Conservation (phyloP, 805 yeast genomes). For the Candida manassasensis region DNA sequence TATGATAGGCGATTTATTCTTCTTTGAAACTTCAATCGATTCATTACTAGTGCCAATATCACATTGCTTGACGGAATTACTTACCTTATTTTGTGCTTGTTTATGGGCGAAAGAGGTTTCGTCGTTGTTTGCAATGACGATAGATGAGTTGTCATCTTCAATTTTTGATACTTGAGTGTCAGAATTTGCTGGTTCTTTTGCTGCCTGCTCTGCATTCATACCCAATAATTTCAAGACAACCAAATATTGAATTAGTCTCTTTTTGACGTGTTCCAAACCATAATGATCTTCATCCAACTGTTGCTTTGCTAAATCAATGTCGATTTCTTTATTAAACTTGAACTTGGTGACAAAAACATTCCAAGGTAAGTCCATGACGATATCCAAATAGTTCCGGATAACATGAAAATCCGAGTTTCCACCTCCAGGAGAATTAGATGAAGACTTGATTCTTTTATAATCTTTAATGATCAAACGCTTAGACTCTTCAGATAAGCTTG, state of each 20-base stretch:
- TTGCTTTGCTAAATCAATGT: conserved; percentile 39
- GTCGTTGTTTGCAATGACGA: conserved; percentile 34
- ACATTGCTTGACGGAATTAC: conserved; percentile 6
- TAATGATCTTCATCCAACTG: conserved; percentile 40
- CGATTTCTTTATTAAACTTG: conserved; percentile 40
- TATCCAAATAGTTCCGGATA: conserved; percentile 58
- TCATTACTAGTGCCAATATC: conserved; percentile 7
- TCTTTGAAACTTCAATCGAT: conserved; percentile 21
- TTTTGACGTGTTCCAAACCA: conserved; percentile 48
- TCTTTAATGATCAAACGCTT: conserved; percentile 44
- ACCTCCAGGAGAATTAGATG: conserved; percentile 36
- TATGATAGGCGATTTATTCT: conserved; percentile 64
- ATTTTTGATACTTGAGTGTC: conserved; percentile 6
- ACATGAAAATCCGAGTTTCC: conserved; percentile 63
- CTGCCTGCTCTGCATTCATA: conserved; percentile 26
- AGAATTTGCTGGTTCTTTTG: conserved; percentile 12
- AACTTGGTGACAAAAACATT: conserved; percentile 29
- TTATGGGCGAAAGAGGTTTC: conserved; percentile 25
- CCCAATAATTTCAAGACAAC: conserved; percentile 66
- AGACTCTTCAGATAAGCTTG: conserved; percentile 32
- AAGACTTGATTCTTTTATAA: conserved; percentile 48
- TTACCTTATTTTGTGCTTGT: conserved; percentile 14
- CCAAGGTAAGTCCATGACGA: conserved; percentile 66
- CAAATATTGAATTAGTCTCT: conserved; percentile 69
- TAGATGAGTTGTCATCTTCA: conserved; percentile 10